Evolutionary conservation across 176 grass and related monocot species (phyloP).

Genomic region (Rhynchospora tenuis): DNA sequence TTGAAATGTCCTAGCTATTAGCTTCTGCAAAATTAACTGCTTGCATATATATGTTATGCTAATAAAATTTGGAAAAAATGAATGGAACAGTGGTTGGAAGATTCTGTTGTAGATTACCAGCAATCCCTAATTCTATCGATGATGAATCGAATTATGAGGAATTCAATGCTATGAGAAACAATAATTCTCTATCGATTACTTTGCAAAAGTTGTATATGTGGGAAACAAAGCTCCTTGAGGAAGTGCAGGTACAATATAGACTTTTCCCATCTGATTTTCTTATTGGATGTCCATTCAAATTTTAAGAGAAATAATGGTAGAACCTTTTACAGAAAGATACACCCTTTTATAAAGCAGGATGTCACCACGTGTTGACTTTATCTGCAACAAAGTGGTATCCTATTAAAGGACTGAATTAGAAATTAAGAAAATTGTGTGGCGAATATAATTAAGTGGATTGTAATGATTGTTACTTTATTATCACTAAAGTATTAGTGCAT

Average conservation of each 20-base stretch:
- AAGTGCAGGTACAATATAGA: constrained; percentile 62
- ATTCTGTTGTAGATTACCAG: constrained; percentile 38
- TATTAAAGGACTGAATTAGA: background rate
- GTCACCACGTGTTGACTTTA: constrained; percentile 16
- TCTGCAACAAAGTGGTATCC: background rate
- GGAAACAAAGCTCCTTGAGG: constrained; percentile 80
- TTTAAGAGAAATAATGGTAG: background rate
- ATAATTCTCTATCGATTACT: constrained; percentile 48
- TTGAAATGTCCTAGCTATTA: constrained; percentile 34
- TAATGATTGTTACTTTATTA: constrained; percentile 12
- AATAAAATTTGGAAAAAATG: background rate
- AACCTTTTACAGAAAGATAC: background rate
- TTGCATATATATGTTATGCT: background rate
- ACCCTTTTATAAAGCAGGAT: constrained; percentile 8
- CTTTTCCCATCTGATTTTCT: background rate
- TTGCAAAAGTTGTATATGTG: constrained; percentile 82
- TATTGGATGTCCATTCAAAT: constrained; percentile 6
- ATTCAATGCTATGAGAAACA: constrained; percentile 36
- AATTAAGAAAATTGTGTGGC: background rate
- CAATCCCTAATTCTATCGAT: background rate
- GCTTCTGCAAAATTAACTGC: constrained; percentile 35
- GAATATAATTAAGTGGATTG: constrained; percentile 15
- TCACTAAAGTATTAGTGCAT: constrained; percentile 18
- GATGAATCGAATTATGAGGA: constrained; percentile 33
- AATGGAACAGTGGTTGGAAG: constrained; percentile 28